Base-by-base conservation (phyloP, 1,284 basidiomycete species). In the Ceratorhiza oryzae-sativae region DNA sequence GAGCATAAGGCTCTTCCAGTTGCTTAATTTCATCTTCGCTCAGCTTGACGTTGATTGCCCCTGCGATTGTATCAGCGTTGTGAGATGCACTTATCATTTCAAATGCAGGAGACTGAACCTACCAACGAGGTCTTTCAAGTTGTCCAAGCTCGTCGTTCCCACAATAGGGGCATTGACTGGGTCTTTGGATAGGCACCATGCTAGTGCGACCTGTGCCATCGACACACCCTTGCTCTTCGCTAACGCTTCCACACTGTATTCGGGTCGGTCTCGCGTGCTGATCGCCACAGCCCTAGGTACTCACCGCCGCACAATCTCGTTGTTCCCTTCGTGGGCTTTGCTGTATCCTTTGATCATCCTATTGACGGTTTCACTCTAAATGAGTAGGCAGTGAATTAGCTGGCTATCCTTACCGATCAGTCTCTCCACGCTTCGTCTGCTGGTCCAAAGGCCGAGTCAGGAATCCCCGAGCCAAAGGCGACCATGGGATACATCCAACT, bases 1-100 rank as follows among this genome's bases (percentile, higher is more conserved):
- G 79, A 1, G 39, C 53, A 75, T 83, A 83, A 45, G 79, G 77
- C 72, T 79, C 77, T 15, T 77, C 77, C 65, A 83, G 82, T 8
- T 62, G 71, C 71, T 79, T 75, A 62, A 80, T 76, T 75, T 83
- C 81, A 32, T 82, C 82, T 9, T 77, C 70, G 0, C 78, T 78
- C 56, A 83, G 75, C 63, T 79, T 74, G 62, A 83, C 42, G 27
- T 70, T 39, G 10, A 73, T 51, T 9, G 62, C 72, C 23, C 56
- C 72, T 73, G 34, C 20, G 12, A 25, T 18, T 8, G 23, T 53
- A 32, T 15, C 15, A 1, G 6, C 36, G 36, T 39, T 13, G 6
- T 6, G 36, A 39, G 6, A 25, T 55, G 6, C 18, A 12, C 18
- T 36, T 18, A 3, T 45, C 42, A 39, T 45, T 45, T 32, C 32